phyloP scores from a whole-genome alignment of 2,329 filamentous ascomycete genomes.

The Passalora sequoiae region DNA sequence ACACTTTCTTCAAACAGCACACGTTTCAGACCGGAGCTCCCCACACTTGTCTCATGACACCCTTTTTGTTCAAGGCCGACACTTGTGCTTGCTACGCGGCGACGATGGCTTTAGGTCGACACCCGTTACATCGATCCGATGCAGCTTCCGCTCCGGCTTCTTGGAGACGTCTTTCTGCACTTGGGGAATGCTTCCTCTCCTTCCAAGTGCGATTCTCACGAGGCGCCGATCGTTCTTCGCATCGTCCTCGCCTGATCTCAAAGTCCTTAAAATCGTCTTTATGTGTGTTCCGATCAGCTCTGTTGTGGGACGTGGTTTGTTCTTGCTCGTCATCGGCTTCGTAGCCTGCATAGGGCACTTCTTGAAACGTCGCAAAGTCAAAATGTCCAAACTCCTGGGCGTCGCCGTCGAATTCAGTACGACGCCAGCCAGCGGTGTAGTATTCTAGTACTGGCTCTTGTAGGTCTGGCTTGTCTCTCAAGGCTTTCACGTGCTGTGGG shows the following conservation, averaged over 20 bases:
- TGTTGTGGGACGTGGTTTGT: not conserved
- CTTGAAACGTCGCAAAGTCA: slow-evolving; percentile 4
- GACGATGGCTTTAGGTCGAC: not conserved
- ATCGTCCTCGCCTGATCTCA: not conserved
- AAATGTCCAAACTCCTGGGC: slow-evolving; percentile 6
- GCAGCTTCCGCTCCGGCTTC: not conserved
- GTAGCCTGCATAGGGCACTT: slow-evolving; percentile 1
- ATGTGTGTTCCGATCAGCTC: not conserved
- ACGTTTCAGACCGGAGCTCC: not conserved
- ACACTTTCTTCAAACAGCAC: not conserved
- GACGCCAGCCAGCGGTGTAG: slow-evolving; percentile 10
- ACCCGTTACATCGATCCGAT: not conserved
- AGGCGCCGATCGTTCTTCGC: not conserved
- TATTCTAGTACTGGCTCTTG: slow-evolving; percentile 5
- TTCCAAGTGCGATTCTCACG: not conserved
- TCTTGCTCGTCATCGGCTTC: slow-evolving; percentile 8
- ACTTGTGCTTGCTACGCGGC: not conserved
- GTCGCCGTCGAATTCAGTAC: slow-evolving; percentile 2
- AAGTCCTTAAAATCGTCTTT: not conserved
- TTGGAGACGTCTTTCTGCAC: not conserved
- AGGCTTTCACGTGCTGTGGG: not conserved
- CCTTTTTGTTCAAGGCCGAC: no score
- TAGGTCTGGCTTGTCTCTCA: slow-evolving; percentile 1
- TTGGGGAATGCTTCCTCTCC: not conserved
- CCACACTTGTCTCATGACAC: not conserved